phyloP scores from a whole-genome alignment of 805 yeast species.

The Phaffomyces antillensis region DNA sequence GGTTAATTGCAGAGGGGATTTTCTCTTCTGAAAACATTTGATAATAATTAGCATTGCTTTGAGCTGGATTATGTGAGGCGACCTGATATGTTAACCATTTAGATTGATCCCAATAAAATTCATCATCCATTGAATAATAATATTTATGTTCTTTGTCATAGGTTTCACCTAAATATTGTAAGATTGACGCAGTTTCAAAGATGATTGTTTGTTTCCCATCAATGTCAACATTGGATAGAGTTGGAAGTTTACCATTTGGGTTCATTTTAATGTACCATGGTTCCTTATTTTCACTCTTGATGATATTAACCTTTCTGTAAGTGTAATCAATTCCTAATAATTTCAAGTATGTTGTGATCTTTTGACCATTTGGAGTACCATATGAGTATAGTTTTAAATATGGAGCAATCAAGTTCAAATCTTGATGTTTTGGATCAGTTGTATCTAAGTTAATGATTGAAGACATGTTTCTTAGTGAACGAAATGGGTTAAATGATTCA shows the following conservation, averaged over 20 bases:
- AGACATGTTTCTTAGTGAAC: neutral
- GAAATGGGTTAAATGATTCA: neutral
- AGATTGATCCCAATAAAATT: constrained; percentile 42
- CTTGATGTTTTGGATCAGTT: constrained; percentile 25
- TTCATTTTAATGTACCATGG: constrained; percentile 50
- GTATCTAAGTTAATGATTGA: constrained; percentile 7
- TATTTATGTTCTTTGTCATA: constrained; percentile 48
- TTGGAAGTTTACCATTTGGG: constrained; percentile 61
- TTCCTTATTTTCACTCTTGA: constrained; percentile 41
- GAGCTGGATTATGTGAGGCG: constrained; percentile 56
- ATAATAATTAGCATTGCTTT: constrained; percentile 54
- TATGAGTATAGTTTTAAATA: constrained; percentile 38
- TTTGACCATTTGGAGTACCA: constrained; percentile 37
- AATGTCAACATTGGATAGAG: constrained; percentile 32
- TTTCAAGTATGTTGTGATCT: constrained; percentile 29
- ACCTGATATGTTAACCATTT: constrained; percentile 52
- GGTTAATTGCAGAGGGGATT: constrained; percentile 44
- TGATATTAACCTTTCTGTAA: constrained; percentile 34
- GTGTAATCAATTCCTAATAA: constrained; percentile 28
- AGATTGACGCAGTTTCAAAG: constrained; percentile 56
- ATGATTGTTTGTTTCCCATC: constrained; percentile 38
- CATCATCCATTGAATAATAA: constrained; percentile 28
- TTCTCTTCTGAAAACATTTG: constrained; percentile 38
- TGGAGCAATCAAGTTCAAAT: constrained; percentile 29
- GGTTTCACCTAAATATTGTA: constrained; percentile 51